Conservation (phyloP, 2,329 filamentous ascomycete species). For the Cryphonectria radicalis region DNA sequence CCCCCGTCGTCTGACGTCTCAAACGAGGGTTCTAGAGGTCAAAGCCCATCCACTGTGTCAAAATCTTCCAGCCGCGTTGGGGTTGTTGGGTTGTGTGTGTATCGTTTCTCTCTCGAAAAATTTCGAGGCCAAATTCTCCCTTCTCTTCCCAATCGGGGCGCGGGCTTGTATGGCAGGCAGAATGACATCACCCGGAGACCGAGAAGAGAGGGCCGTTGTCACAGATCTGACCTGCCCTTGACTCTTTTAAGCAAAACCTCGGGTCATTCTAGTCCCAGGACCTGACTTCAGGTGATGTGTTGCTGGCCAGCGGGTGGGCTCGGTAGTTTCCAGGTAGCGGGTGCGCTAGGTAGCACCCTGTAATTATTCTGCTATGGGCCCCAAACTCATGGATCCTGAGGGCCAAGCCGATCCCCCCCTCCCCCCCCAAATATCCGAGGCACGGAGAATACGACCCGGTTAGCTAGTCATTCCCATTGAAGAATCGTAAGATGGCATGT, state of each 20-base stretch:
- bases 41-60: background rate
- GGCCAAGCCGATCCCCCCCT: background rate
- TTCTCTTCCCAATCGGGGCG: background rate
- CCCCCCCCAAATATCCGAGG: slow-evolving; percentile 1
- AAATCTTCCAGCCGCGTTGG: too few relatives aligned
- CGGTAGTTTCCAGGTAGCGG: slow-evolving; percentile 7
- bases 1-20: background rate
- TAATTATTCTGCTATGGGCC: background rate
- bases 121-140: background rate
- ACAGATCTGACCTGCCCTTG: background rate
- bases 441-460: background rate
- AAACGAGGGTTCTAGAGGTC: background rate
- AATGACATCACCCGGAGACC: slow-evolving; percentile 2
- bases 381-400: background rate
- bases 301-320: background rate
- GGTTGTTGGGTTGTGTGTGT: background rate
- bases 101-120: background rate
- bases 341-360: slow-evolving; percentile 1
- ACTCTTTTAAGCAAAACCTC: background rate
- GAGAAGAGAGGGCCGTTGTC: background rate
- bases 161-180: background rate
- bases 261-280: background rate
- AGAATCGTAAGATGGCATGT: background rate
- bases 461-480: background rate
- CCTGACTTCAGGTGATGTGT: slow-evolving; percentile 5